These are phyloP conservation scores for Apiosordaria backusii DNA, from an alignment of 495 filamentous ascomycete species.

Conservation along the genomic window DNA sequence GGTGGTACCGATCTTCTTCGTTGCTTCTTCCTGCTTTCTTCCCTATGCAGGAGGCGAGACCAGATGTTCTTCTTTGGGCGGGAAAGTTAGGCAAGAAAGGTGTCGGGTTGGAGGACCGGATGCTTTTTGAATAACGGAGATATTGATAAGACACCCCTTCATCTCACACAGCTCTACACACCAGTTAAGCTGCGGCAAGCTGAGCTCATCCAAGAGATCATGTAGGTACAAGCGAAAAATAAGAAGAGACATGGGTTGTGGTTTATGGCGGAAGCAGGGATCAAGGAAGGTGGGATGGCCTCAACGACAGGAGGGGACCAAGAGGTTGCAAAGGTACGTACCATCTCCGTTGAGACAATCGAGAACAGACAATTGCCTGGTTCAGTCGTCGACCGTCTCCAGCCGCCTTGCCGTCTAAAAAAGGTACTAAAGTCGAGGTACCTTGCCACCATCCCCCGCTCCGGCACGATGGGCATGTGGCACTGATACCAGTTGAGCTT, in stretches of 20 bases:
- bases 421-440: too few species aligned
- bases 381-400: too few species aligned
- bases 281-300: background rate
- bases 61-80: background rate
- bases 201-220: constrained; percentile 24
- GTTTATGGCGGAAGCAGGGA: background rate
- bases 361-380: too few species aligned
- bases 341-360: background rate
- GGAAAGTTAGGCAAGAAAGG: constrained; percentile 14
- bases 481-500: background rate
- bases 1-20: constrained; percentile 17
- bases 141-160: constrained; percentile 22
- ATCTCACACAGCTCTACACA: constrained; percentile 6
- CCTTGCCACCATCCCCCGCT: too few species aligned
- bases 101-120: constrained; percentile 12
- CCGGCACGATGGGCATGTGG: too few species aligned
- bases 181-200: constrained; percentile 21
- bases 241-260: background rate
- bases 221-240: background rate
- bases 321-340: too few species aligned
- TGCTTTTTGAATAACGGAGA: constrained; percentile 31
- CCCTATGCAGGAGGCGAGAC: background rate
- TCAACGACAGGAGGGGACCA: too few species aligned
- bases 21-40: background rate
- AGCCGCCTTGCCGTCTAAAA: too few species aligned